These are phyloP conservation scores for Suillus hirtellus DNA, from an alignment of 768 basidiomycete genomes.

Conservation along the genomic window DNA sequence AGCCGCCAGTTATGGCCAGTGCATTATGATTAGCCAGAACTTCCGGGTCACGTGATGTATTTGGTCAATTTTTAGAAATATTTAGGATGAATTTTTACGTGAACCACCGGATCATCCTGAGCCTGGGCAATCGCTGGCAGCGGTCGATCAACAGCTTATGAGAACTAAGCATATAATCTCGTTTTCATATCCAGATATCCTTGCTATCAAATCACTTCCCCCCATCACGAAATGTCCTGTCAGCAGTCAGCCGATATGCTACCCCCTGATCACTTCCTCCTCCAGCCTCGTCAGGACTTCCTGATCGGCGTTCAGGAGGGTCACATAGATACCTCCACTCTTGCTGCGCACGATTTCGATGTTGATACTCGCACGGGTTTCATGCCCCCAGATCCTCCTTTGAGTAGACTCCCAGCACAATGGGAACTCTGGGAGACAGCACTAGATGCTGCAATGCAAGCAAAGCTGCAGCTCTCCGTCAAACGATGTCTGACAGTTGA, in stretches of 20 bases:
- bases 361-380: conserved; percentile 91
- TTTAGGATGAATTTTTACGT: neutral
- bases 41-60: neutral
- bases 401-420: conserved; percentile 54
- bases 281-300: conserved; percentile 35
- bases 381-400: conserved; percentile 78
- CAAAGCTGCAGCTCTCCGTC: conserved; percentile 54
- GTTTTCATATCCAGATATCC: neutral
- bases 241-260: conserved; percentile 1
- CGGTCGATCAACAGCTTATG: too few relatives aligned
- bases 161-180: neutral
- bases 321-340: conserved; percentile 54
- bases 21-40: too few relatives aligned
- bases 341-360: conserved; percentile 87
- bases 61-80: neutral
- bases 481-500: conserved; percentile 40
- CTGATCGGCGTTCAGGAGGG: conserved; percentile 25
- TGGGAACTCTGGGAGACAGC: conserved; percentile 77
- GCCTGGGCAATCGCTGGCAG: neutral
- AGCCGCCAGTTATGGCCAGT: too few relatives aligned
- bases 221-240: neutral
- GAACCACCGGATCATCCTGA: neutral
- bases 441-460: conserved; percentile 50
- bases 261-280: conserved; percentile 36
- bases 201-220: neutral